Conservation (phyloP, 1,139 yeast species). For the Suhomyces maxii region DNA sequence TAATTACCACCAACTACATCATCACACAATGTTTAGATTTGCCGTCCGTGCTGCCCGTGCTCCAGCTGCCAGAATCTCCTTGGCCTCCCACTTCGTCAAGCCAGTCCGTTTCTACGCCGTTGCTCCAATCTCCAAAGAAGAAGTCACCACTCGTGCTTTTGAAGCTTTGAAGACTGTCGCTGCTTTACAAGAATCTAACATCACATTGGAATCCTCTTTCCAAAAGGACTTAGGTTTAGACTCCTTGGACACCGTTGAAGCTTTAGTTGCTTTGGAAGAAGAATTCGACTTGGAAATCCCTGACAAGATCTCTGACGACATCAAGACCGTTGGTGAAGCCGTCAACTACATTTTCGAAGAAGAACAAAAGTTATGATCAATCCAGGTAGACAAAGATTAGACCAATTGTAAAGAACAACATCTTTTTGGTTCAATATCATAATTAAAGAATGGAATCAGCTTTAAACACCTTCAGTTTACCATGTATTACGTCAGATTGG, state of each 20-base stretch:
- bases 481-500: not conserved
- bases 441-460: too few species aligned
- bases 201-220: slow-evolving; percentile 49
- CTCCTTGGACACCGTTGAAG: slow-evolving; percentile 70
- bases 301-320: slow-evolving; percentile 66
- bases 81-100: slow-evolving; percentile 24
- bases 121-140: slow-evolving; percentile 49
- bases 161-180: slow-evolving; percentile 54
- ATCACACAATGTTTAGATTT: slow-evolving; percentile 24
- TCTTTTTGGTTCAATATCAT: too few species aligned
- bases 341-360: slow-evolving; percentile 57
- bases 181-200: slow-evolving; percentile 49
- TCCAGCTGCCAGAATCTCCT: slow-evolving; percentile 29
- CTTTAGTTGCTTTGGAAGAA: slow-evolving; percentile 71
- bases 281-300: slow-evolving; percentile 71
- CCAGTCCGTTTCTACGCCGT: slow-evolving; percentile 50
- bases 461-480: not conserved
- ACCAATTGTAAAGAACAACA: too few species aligned
- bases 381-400: not conserved
- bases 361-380: slow-evolving; percentile 42
- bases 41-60: slow-evolving; percentile 41
- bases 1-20: not conserved
- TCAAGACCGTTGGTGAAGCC: slow-evolving; percentile 69
- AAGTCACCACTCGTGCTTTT: slow-evolving; percentile 48
- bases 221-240: slow-evolving; percentile 68